Evolutionary conservation across 2,329 filamentous ascomycete species (phyloP), one percentile per base, ranked within the genome.

Genomic region (Seiridium unicorne): DNA sequence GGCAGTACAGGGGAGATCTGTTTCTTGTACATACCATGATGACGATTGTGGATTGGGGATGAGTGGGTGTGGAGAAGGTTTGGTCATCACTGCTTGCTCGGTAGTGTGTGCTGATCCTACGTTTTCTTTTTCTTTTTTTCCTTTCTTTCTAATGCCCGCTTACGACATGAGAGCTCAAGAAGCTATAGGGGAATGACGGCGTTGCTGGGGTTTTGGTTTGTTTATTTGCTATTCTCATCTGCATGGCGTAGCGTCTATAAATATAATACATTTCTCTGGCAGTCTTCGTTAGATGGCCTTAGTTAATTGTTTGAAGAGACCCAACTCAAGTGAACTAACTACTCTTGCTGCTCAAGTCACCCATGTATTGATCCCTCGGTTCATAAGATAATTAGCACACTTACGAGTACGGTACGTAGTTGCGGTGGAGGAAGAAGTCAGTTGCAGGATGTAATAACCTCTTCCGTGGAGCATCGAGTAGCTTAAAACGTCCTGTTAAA

Each of bases 171-270:
- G 11, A 32, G 47, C 40, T 18, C 40, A 32, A 6, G 36, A 32
- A 26, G 31, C n/a, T 36, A 26, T 46, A 8, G 40, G 44, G 44
- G 31, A 35, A 53, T 38, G 49, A 53, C 32, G 49, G 49, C 49
- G 49, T 53, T 53, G 49, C 38, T 53, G 31, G 40, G 40, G 11
- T 57, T 57, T 44, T 47, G 56, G 38, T 26, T 51, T 36, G 44
- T 42, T 40, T 36, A 5, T 51, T 51, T 51, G 35, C 47, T 42
- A 34, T 34, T 51, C 56, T 58, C 34, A 35, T 47, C 31, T 58
- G 56, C 56, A 58, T 51, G 44, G 44, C 44, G 36, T 51, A 58
- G 56, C 56, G 44, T 34, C 47, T 44, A 48, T 26, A 13, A 13
- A 13, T 35, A 36, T 57, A 48, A 55, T 57, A 55, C 36, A 55